Conservation (phyloP, 2,329 filamentous ascomycete genomes). For the Diaporthe nobilis region DNA sequence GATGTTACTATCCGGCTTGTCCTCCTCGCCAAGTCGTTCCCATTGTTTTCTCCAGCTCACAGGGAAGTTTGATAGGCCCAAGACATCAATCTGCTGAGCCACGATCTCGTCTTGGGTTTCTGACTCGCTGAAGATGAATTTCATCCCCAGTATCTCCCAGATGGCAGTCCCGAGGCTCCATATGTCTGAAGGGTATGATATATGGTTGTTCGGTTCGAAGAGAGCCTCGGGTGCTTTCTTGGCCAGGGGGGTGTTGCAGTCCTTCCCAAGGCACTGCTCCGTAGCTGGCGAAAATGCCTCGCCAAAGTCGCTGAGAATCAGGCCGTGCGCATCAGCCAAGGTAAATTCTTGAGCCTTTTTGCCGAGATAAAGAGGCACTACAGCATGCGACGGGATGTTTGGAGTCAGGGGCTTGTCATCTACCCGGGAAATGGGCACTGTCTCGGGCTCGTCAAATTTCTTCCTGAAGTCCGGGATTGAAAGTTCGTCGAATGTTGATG, state of each 20-base stretch:
- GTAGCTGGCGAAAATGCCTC: conserved; percentile 48
- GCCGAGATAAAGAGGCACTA: conserved; percentile 44
- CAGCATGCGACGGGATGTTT: not conserved
- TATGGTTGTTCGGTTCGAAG: not conserved
- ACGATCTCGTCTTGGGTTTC: conserved; percentile 44
- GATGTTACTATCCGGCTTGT: accelerated
- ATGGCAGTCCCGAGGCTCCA: conserved; percentile 45
- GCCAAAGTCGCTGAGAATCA: conserved; percentile 54
- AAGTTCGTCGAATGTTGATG: conserved; percentile 20
- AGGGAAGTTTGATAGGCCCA: conserved; percentile 26
- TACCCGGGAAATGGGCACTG: conserved; percentile 1
- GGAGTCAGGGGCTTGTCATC: conserved; percentile 14
- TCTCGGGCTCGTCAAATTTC: conserved; percentile 12
- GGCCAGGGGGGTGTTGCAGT: conserved; percentile 43
- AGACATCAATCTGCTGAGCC: conserved; percentile 45
- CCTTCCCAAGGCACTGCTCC: conserved; percentile 45
- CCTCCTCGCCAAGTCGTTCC: conserved; percentile 3
- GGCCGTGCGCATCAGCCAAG: conserved; percentile 46
- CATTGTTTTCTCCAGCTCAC: not conserved
- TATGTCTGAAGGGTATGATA: conserved; percentile 41
- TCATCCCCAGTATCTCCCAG: conserved; percentile 47
- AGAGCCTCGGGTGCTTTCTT: conserved; percentile 27
- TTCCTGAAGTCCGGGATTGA: conserved; percentile 6
- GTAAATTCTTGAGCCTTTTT: conserved; percentile 49
- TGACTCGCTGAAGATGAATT: conserved; percentile 44